Evolutionary conservation across 164 flowering plant species (phyloP).

Genomic region (Taxillus chinensis): DNA sequence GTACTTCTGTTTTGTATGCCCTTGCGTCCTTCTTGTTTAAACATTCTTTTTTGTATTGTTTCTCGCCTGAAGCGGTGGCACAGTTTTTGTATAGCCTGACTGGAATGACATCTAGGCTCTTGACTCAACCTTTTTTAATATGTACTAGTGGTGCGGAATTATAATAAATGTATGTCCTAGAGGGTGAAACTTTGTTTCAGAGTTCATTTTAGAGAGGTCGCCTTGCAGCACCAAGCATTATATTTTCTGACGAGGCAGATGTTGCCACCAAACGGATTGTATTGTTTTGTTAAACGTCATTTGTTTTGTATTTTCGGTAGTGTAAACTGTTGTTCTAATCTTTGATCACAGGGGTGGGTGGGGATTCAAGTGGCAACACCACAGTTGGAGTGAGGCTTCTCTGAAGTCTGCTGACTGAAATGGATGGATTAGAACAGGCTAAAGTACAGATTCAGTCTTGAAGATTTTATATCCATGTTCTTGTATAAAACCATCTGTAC

Average conservation of each 20-base stretch:
- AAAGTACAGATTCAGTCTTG: conserved; percentile 33
- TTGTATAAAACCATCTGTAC: not conserved
- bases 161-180: conserved; percentile 96
- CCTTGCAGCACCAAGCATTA: conserved; percentile 91
- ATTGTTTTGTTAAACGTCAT: no score
- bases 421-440: conserved; percentile 93
- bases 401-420: conserved; percentile 90
- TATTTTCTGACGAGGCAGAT: conserved; percentile 95
- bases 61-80: no score
- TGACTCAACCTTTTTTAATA: conserved; percentile 8
- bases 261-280: conserved; percentile 68
- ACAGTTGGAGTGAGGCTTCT: conserved; percentile 86
- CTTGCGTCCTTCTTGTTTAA: no score
- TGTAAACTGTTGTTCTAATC: not conserved
- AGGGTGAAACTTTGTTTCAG: conserved; percentile 88
- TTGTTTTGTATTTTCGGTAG: no score
- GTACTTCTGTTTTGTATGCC: no score
- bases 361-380: conserved; percentile 43
- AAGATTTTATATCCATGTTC: not conserved
- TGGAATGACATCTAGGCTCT: no score
- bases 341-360: conserved; percentile 48
- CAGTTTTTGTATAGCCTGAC: no score
- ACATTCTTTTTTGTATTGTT: no score
- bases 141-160: conserved; percentile 84
- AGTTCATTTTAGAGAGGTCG: conserved; percentile 84